These are phyloP conservation scores for Parachlorella kessleri DNA, from an alignment of 139 green algal genomes.

Conservation along the genomic window DNA sequence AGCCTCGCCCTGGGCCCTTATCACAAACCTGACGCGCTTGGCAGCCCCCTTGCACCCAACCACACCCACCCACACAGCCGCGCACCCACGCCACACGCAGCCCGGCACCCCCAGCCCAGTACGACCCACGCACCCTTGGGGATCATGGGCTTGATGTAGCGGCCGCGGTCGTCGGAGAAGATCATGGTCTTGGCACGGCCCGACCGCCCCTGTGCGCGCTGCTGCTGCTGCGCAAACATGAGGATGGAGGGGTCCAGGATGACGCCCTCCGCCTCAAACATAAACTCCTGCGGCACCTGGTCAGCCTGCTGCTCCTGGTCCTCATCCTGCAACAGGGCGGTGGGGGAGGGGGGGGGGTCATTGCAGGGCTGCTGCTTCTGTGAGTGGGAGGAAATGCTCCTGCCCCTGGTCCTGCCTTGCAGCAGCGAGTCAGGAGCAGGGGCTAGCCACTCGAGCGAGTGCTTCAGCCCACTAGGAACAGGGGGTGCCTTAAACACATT, in stretches of 20 bases:
- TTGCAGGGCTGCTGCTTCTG: constrained; percentile 71
- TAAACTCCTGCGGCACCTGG: constrained; percentile 98
- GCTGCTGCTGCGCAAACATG: constrained; percentile 92
- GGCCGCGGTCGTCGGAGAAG: constrained; percentile 90
- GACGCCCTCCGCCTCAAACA: constrained; percentile 97
- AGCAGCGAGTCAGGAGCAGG: background rate
- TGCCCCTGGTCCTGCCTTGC: background rate
- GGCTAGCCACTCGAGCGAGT: too few species aligned
- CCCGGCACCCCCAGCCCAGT: too few species aligned
- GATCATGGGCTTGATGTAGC: constrained; percentile 99
- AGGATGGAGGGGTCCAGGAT: constrained; percentile 92
- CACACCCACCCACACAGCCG: too few species aligned
- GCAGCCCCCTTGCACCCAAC: too few species aligned
- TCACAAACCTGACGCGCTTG: too few species aligned
- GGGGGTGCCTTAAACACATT: too few species aligned
- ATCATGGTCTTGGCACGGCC: constrained; percentile 97
- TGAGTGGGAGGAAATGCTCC: constrained; percentile 39
- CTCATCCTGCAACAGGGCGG: constrained; percentile 70
- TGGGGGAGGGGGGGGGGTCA: constrained; percentile 84
- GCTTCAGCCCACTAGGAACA: too few species aligned
- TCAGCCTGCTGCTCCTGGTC: constrained; percentile 60
- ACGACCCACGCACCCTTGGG: constrained; percentile 72
- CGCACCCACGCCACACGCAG: too few species aligned
- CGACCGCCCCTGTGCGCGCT: constrained; percentile 84
- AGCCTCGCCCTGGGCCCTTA: too few species aligned